Evolutionary conservation across 1,284 basidiomycete species (phyloP), one percentile per base, ranked within the genome.

Genomic region (Puccinia brachypodii): DNA sequence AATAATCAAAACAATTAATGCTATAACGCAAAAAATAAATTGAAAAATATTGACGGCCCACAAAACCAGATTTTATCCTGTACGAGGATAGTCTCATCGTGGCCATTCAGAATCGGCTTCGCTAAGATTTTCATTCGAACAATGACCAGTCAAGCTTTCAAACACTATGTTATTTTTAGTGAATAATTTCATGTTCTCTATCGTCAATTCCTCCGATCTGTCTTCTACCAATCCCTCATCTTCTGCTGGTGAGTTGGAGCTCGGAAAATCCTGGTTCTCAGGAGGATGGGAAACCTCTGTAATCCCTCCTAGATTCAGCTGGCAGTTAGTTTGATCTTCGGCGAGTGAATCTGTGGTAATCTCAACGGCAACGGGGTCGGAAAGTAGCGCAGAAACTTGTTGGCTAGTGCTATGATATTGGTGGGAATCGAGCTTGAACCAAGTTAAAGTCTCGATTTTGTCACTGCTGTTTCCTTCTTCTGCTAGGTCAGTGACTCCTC

Each of bases 71-170:
- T 53, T 53, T 22, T 22, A 4, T 22, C 16, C n/a, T 53, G 50
- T 19, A 3, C 16, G n/a, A 53, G 9, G 16, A 53, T 11, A 3
- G 7, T 40, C 1, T 66, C 71, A 73, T 56, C 56, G 31, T 16
- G 71, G 71, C 71, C 71, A 73, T 56, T 73, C 71, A 8, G 71
- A 73, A 73, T 73, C 71, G 3, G n/a, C 71, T 38, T 73, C 71
- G 36, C 71, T 73, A 1, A 56, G 25, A 36, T 73, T 58, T 31
- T 16, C 47, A 36, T 38, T 22, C 6, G 47, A 53, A 47, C 47
- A 36, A 14, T 36, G n/a, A 53, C 33, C 56, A 33, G 14, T 73
- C 31, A 73, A 73, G 19, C 56, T 53, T 56, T 73, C 47, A 73
- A 56, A 58, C 19, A 66, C 62, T 7, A 33, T 58, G 11, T 38